Evolutionary conservation across 257 asterid genomes (phyloP), one percentile per base, ranked within the genome.

Genomic region (Solanum bulbocastanum): DNA sequence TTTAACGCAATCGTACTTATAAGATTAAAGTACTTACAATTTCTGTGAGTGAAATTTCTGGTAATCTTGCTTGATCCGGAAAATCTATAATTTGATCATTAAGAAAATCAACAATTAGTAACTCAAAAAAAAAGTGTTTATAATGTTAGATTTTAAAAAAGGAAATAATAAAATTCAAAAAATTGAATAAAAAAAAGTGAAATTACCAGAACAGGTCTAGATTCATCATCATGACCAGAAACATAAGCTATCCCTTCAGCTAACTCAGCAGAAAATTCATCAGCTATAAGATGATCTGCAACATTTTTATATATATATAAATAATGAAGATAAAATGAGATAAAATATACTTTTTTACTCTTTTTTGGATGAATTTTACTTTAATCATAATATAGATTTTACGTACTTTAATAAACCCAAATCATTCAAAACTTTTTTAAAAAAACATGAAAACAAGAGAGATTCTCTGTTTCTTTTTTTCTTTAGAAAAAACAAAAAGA

Each of bases 171-270:
- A 3, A 15, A 14, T 68, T 13, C 1, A 35, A 2, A 85, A 36
- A 16, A 14, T 2, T 14, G 37, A 37, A 2, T 5, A 12, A 71
- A 12, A 36, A 44, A 75, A 58, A 36, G 23, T n/a, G 12, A 30
- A 27, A 56, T 83, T 93, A 97, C 99, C 95, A 96, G 15, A 58
- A 96, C 98, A 42, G 99, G 99, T 73, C 98, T 94, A 37, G 92
- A 93, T 89, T 95, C 95, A 85, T 95, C 98, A 88, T 97, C 99
- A 32, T 92, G 94, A 56, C 99, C 99, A 87, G 99, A 98, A 87
- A 97, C 99, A 91, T 93, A 97, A 88, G 99, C 99, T 8, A 91
- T 56, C 35, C 99, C 99, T 56, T 97, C 99, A 66, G 98, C 96
- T 7, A 97, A 91, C 94, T 97, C 99, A 73, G 96, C 98, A 8